phyloP scores from a whole-genome alignment of 805 yeast genomes.

The Blastobotrys muscicola region DNA sequence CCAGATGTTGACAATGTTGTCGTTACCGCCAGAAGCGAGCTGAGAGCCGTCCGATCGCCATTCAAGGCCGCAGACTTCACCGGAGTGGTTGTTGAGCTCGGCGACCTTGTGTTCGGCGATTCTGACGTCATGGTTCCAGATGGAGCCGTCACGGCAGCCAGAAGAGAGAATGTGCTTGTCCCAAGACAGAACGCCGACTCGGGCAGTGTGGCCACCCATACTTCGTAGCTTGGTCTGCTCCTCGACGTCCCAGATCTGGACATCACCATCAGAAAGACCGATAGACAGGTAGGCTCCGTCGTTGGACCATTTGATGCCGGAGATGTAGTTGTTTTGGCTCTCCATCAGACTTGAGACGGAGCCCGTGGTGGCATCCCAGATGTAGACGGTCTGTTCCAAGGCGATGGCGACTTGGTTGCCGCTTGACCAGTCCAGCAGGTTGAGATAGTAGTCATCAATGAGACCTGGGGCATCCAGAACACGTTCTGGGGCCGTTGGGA shows the following conservation, averaged over 20 bases:
- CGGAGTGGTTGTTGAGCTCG: slow-evolving; percentile 57
- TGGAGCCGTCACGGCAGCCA: slow-evolving; percentile 81
- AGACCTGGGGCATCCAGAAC: slow-evolving; percentile 95
- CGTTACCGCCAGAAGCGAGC: slow-evolving; percentile 90
- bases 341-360: slow-evolving; percentile 62
- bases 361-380: slow-evolving; percentile 87
- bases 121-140: slow-evolving; percentile 85
- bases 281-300: slow-evolving; percentile 81
- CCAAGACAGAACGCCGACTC: slow-evolving; percentile 85
- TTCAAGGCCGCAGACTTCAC: slow-evolving; percentile 87
- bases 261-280: slow-evolving; percentile 72
- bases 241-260: slow-evolving; percentile 93
- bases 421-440: slow-evolving; percentile 79
- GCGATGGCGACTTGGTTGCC: slow-evolving; percentile 83
- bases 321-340: slow-evolving; percentile 35
- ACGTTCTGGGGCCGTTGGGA: slow-evolving; percentile 83
- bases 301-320: slow-evolving; percentile 82
- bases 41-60: slow-evolving; percentile 80
- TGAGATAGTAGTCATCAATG: slow-evolving; percentile 84
- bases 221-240: slow-evolving; percentile 65
- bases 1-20: slow-evolving; percentile 88
- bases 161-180: slow-evolving; percentile 66
- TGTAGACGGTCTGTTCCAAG: slow-evolving; percentile 68
- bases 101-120: slow-evolving; percentile 64
- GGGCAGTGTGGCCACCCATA: slow-evolving; percentile 61